Base-by-base conservation (phyloP, 495 filamentous ascomycete genomes). In the Aspergillus affinis region DNA sequence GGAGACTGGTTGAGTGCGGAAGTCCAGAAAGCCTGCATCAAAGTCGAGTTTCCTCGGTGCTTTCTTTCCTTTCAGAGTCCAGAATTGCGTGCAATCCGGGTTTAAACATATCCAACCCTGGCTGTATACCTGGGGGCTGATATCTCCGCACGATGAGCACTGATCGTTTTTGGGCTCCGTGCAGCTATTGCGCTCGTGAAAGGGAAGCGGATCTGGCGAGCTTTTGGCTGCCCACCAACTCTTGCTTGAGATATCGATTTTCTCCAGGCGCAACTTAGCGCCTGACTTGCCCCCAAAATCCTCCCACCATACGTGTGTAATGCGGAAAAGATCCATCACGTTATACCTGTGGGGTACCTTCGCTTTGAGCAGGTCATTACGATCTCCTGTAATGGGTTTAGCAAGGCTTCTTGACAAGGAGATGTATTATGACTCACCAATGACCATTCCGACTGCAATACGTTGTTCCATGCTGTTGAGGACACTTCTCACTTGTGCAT, bases 241-340 rank as follows among this genome's bases (percentile, higher is more conserved):
- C 30, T 77, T 76, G 19, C 72, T 62, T 0, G 61, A 45, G 0
- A 86, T 69, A 19, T 90, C 69, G 2, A 91, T 68, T 62, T 93
- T 92, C 70, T 96, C 85, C 23, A 93, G 81, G 6, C 91, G 82
- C 17, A 88, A 78, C 61, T 81, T 86, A 60, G 81, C 79, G 0
- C 80, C 69, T 0, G 67, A 78, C 18, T 80, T 74, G 0, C 70
- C 58, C 0, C 75, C 66, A 4, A 70, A 64, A 50, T 76, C 81
- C 64, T 96, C 91, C 17, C 67, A 75, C 92, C 92, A 96, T 2
- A 92, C 72, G 36, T 89, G 73, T 0, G 87, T 90, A 18, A 91
- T 72, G 29, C 86, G 83, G 66, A 93, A 95, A 65, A 78, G 88
- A n/a, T 72, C 90, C 49, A 93, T 79, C 0, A 94, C 85, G 52